Conservation (phyloP, 192 early-diverging fungal species). For the Dissophora globulifera region DNA sequence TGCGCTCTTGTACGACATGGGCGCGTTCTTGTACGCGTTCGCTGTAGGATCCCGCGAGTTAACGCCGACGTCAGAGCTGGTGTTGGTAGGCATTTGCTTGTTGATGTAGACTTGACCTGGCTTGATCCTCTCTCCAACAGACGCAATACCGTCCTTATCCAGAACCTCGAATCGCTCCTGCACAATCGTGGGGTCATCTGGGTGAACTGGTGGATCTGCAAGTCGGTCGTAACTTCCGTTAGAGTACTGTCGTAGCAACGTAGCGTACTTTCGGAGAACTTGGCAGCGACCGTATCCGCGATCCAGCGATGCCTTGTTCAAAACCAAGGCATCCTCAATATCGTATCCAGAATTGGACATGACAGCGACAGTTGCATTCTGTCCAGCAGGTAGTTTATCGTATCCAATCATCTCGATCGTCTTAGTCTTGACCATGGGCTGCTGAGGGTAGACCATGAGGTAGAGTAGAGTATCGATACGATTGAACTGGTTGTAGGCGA, state of each 20-base stretch:
- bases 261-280: constrained; percentile 89
- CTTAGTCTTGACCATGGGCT: constrained; percentile 98
- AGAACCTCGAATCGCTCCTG: constrained; percentile 74
- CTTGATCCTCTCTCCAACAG: constrained; percentile 81
- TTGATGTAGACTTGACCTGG: constrained; percentile 81
- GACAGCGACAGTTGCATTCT: constrained; percentile 94
- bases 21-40: constrained; percentile 72
- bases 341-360: constrained; percentile 99
- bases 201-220: constrained; percentile 66
- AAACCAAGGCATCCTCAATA: constrained; percentile 97
- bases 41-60: constrained; percentile 59
- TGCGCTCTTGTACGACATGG: constrained; percentile 89
- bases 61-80: constrained; percentile 64
- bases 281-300: constrained; percentile 97
- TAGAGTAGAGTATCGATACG: constrained; percentile 96
- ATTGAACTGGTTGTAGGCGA: constrained; percentile 94
- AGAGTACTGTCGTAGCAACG: constrained; percentile 88
- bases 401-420: constrained; percentile 98
- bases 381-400: constrained; percentile 90
- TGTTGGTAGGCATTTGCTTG: constrained; percentile 89
- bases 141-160: constrained; percentile 92
- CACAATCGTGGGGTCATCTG: constrained; percentile 35
- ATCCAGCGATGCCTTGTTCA: constrained; percentile 94
- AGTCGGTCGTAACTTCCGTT: constrained; percentile 88
- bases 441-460: constrained; percentile 95